Conservation (phyloP, 2,329 filamentous ascomycete genomes). For the Colletotrichum sp. region DNA sequence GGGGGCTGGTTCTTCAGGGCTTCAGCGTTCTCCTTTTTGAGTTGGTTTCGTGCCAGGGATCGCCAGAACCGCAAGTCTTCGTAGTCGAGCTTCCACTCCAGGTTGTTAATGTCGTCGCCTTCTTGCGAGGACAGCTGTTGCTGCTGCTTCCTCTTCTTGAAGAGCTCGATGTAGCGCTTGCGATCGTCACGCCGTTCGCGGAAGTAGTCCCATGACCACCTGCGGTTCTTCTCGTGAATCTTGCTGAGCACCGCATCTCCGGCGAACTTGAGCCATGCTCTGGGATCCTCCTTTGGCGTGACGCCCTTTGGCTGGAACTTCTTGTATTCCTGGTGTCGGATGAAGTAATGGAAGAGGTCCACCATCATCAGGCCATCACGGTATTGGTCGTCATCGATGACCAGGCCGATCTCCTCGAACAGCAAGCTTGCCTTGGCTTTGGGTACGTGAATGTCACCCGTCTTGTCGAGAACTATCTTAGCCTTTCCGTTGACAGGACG, state of each 20-base stretch:
- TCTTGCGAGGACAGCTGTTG: slow-evolving; percentile 76
- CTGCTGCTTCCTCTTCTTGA: slow-evolving; percentile 89
- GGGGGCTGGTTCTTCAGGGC: slow-evolving; percentile 71
- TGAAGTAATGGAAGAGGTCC: slow-evolving; percentile 97
- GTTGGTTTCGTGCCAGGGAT: slow-evolving; percentile 88
- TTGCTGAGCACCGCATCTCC: slow-evolving; percentile 88
- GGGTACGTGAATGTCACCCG: slow-evolving; percentile 76
- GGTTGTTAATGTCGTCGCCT: slow-evolving; percentile 69
- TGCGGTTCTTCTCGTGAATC: slow-evolving; percentile 91
- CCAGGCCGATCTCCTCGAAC: slow-evolving; percentile 96
- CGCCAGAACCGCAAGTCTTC: slow-evolving; percentile 98
- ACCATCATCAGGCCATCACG: slow-evolving; percentile 97
- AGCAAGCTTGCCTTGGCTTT: slow-evolving; percentile 90
- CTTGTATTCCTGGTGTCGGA: slow-evolving; percentile 96
- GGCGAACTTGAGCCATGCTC: slow-evolving; percentile 91
- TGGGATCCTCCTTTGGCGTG: slow-evolving; percentile 85
- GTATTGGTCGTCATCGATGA: slow-evolving; percentile 98
- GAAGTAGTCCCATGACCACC: slow-evolving; percentile 97
- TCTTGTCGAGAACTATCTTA: slow-evolving; percentile 94
- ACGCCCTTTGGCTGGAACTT: slow-evolving; percentile 84
- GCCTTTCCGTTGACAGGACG: slow-evolving; percentile 95
- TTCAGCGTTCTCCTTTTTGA: slow-evolving; percentile 93
- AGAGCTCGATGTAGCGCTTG: slow-evolving; percentile 86
- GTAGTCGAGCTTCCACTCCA: slow-evolving; percentile 90
- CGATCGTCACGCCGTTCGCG: slow-evolving; percentile 91